Evolutionary conservation across 495 filamentous ascomycete species (phyloP).

Genomic region (Articulospora tetracladia): DNA sequence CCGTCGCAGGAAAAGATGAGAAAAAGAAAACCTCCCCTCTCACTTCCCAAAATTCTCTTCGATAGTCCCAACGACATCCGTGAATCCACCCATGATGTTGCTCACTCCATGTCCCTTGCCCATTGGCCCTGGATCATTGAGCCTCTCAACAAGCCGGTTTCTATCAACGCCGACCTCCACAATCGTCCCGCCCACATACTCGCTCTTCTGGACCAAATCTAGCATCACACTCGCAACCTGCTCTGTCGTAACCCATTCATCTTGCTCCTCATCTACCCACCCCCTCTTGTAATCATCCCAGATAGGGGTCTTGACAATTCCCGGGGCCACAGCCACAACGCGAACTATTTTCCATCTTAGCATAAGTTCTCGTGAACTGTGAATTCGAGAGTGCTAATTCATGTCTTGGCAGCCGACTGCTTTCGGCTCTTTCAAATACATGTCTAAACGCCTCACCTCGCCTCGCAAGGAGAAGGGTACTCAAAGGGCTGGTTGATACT

Average conservation of each 20-base stretch:
- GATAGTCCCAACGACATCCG: slow-evolving; percentile 1
- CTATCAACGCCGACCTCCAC: slow-evolving; percentile 51
- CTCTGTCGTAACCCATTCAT: slow-evolving; percentile 57
- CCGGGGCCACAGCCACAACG: slow-evolving; percentile 64
- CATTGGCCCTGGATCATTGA: slow-evolving; percentile 56
- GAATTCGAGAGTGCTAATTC: no score
- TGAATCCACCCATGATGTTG: background rate
- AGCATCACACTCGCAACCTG: slow-evolving; percentile 65
- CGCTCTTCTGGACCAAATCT: slow-evolving; percentile 48
- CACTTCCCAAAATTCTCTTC: background rate
- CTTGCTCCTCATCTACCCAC: slow-evolving; percentile 38
- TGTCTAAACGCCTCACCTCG: no score
- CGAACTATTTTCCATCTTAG: slow-evolving; percentile 59
- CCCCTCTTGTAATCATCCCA: slow-evolving; percentile 67
- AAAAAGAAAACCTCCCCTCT: no score
- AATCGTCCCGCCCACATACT: slow-evolving; percentile 42
- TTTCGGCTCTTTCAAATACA: no score
- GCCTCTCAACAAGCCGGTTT: slow-evolving; percentile 46
- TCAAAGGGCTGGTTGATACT: no score
- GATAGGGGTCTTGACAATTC: slow-evolving; percentile 62
- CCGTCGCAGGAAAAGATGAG: no score
- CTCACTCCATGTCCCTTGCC: slow-evolving; percentile 18
- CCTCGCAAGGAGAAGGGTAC: no score
- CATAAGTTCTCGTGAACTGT: no score
- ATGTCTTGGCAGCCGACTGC: no score